Percentiles rank a stretch among this genome's conserved stretches.
Evolutionary conservation across 2,329 filamentous ascomycete genomes (phyloP).

Genomic region (Fusarium duplospermum): DNA sequence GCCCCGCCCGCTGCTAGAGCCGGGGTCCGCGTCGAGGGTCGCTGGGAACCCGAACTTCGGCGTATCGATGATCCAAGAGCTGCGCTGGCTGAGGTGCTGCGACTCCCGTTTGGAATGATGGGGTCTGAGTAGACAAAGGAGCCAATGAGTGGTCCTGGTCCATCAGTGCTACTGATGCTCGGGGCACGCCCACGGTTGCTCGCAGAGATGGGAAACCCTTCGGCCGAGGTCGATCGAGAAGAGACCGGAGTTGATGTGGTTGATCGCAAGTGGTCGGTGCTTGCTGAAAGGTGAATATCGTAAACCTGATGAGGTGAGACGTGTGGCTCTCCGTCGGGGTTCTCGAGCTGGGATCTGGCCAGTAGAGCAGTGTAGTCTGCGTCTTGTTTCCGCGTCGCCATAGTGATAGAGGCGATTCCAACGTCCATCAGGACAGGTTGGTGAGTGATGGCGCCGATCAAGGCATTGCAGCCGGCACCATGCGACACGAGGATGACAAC

Average conservation of each 20-base stretch:
- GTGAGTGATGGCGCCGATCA: constrained; percentile 91
- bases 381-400: constrained; percentile 76
- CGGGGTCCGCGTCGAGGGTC: constrained; percentile 36
- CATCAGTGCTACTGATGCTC: constrained; percentile 37
- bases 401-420: constrained; percentile 88
- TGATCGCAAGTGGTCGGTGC: constrained; percentile 76
- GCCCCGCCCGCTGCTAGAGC: constrained; percentile 29
- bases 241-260: constrained; percentile 51
- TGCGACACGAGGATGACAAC: constrained; percentile 92
- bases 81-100: constrained; percentile 60
- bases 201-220: constrained; percentile 36
- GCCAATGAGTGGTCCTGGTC: constrained; percentile 46
- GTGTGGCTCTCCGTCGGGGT: constrained; percentile 43
- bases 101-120: constrained; percentile 53
- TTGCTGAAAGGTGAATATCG: constrained; percentile 80
- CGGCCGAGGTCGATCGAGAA: constrained; percentile 47
- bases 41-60: constrained; percentile 47
- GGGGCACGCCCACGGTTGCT: constrained; percentile 40
- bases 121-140: constrained; percentile 57
- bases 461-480: constrained; percentile 93
- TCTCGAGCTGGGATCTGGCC: constrained; percentile 41
- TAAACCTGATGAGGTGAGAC: constrained; percentile 71
- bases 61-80: constrained; percentile 42
- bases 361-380: constrained; percentile 53
- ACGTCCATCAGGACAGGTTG: constrained; percentile 93